Conservation (phyloP, 1,139 yeast genomes). For the Debaryomyces fabryi region DNA sequence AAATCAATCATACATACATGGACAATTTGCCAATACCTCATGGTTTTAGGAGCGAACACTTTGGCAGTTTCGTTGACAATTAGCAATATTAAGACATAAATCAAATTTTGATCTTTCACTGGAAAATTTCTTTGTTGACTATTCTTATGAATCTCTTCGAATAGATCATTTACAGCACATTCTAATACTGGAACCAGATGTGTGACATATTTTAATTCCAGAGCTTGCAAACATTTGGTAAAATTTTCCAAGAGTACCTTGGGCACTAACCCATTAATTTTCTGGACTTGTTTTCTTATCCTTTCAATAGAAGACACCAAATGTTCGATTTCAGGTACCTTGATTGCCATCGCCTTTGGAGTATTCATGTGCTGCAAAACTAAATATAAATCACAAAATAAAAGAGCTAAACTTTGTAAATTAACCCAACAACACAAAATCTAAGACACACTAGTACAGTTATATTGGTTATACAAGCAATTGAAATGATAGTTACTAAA, state of each 20-base stretch:
- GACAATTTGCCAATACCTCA: slow-evolving; percentile 12
- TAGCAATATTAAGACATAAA: background rate
- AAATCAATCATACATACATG: slow-evolving; percentile 10
- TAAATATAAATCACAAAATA: background rate
- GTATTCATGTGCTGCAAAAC: background rate
- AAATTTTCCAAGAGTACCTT: background rate
- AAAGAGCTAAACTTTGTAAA: background rate
- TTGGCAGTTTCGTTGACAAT: background rate
- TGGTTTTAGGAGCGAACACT: background rate
- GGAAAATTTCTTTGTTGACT: background rate
- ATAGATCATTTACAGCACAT: background rate
- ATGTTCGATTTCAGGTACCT: background rate
- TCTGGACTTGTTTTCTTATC: background rate
- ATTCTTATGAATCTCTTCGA: background rate
- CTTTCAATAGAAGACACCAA: background rate
- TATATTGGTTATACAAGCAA: background rate
- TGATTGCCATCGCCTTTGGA: background rate
- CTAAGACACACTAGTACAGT: background rate
- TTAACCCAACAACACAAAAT: background rate
- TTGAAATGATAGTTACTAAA: background rate
- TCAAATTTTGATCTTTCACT: background rate
- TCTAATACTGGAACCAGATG: background rate
- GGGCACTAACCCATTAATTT: background rate
- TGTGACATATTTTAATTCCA: background rate
- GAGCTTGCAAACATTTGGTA: background rate